Base-by-base conservation (phyloP, 106 monocot species). In the Dactylorhiza incarnata region DNA sequence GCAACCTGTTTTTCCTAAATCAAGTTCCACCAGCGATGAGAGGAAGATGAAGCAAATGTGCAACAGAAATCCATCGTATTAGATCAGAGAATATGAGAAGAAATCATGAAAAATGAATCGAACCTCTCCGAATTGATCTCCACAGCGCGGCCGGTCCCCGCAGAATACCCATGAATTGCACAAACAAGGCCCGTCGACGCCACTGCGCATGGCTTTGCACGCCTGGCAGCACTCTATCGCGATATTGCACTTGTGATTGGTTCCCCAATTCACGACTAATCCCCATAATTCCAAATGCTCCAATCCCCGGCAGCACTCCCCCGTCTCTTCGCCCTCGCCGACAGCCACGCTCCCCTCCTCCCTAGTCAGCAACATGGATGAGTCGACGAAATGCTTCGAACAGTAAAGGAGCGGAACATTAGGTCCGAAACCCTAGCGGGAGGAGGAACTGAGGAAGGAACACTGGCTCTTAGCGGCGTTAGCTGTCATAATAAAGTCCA, bases 151-250 rank as follows among this genome's bases (percentile, higher is more conserved):
- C 70, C 79, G 65, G 67, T 97, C 87, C 4, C 97, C 97, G 49
- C 97, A 97, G 78, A 94, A 97, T 11, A 97, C 97, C 97, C 97
- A 97, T 4, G 94, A 89, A 80, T 99, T 79, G 66, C 99, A 99
- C n/a, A 85, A 81, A 62, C 94, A 94, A 47, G 85, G 85, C 29
- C 87, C 89, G 23, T 86, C 97, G 11, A 24, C 49, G 15, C 76
- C 87, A 16, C 63, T 6, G 54, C 97, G 94, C 89, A 91, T 89
- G 24, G 78, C 74, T 89, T 90, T 91, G 81, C 99, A 99, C 0
- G 94, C 94, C 20, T 45, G 76, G 81, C 99, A 99, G 82, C 94
- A 99, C 20, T 87, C 91, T 37, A 44, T 45, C 17, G 91, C 81
- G 5, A 87, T 76, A n/a, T 86, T 82, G 62, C 91, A 76, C 87